Evolutionary conservation across 140 eudicot genomes (phyloP).

Genomic region (Senecio squalidus): DNA sequence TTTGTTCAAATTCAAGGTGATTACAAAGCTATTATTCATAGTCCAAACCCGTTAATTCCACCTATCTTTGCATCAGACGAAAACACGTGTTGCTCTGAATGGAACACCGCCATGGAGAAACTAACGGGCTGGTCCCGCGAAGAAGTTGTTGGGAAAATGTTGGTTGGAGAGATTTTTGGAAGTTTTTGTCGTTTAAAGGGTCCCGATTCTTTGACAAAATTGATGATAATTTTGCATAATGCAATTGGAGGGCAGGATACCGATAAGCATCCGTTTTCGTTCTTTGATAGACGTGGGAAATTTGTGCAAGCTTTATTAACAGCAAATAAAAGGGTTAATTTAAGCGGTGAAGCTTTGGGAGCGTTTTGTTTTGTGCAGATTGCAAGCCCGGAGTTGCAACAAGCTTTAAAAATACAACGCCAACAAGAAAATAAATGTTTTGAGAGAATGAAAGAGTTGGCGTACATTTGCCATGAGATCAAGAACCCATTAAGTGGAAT

Average conservation of each 20-base stretch:
- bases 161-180: conserved; percentile 93
- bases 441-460: conserved; percentile 79
- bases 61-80: conserved; percentile 97
- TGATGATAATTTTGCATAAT: conserved; percentile 84
- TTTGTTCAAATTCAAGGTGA: conserved; percentile 88
- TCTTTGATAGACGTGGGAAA: conserved; percentile 68
- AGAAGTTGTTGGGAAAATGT: conserved; percentile 68
- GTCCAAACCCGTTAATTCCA: conserved; percentile 85
- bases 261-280: conserved; percentile 66
- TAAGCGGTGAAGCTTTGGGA: conserved; percentile 65
- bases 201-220: conserved; percentile 86
- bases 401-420: conserved; percentile 58
- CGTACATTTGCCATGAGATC: conserved; percentile 70
- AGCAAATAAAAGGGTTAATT: conserved; percentile 74
- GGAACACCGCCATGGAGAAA: conserved; percentile 96
- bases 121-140: conserved; percentile 79
- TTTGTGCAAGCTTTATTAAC: conserved; percentile 86
- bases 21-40: conserved; percentile 83
- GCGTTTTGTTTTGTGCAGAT: conserved; percentile 91
- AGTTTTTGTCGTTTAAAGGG: conserved; percentile 76
- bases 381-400: conserved; percentile 82
- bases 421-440: conserved; percentile 58
- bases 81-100: conserved; percentile 82
- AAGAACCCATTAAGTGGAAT: conserved; percentile 81
- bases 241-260: conserved; percentile 83